Conservation (phyloP, 2,329 filamentous ascomycete species). For the Pleurostoma richardsiae region DNA sequence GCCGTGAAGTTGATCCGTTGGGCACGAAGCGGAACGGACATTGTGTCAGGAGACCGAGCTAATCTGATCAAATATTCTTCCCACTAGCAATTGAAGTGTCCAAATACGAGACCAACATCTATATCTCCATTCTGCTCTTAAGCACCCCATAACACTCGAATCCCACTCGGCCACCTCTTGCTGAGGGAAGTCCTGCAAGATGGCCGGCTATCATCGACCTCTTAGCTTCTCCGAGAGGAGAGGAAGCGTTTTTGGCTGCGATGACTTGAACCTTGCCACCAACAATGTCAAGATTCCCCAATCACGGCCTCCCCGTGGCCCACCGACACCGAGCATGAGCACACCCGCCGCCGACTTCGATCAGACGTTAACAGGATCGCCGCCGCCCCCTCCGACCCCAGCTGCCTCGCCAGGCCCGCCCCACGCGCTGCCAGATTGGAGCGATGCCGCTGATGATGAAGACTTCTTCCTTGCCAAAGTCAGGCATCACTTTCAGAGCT, state of each 20-base stretch:
- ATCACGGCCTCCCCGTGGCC: slow-evolving; percentile 45
- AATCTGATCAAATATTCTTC: too few relatives aligned
- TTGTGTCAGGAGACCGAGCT: too few relatives aligned
- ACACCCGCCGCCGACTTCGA: slow-evolving; percentile 61
- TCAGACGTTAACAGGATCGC: slow-evolving; percentile 54
- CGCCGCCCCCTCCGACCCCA: slow-evolving; percentile 60
- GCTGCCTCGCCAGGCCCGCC: slow-evolving; percentile 61
- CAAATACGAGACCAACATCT: too few relatives aligned
- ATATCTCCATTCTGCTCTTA: too few relatives aligned
- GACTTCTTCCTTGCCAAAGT: slow-evolving; percentile 78
- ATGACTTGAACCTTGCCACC: slow-evolving; percentile 51
- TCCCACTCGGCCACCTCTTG: too few relatives aligned
- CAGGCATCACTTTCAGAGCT: slow-evolving; percentile 72
- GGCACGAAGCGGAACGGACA: too few relatives aligned
- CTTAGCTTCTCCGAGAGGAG: slow-evolving; percentile 58
- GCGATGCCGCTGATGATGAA: slow-evolving; percentile 71
- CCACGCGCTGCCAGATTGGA: slow-evolving; percentile 65
- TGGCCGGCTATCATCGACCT: slow-evolving; percentile 42
- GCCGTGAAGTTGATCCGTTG: too few relatives aligned
- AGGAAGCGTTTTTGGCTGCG: slow-evolving; percentile 49
- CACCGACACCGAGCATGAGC: slow-evolving; percentile 62
- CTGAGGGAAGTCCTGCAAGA: slow-evolving; percentile 12
- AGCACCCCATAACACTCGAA: too few relatives aligned
- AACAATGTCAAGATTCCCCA: slow-evolving; percentile 47
- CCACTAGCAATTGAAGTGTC: too few relatives aligned